These are phyloP conservation scores for Mimosa pudica DNA, from an alignment of 306 rosid genomes.

Conservation along the genomic window DNA sequence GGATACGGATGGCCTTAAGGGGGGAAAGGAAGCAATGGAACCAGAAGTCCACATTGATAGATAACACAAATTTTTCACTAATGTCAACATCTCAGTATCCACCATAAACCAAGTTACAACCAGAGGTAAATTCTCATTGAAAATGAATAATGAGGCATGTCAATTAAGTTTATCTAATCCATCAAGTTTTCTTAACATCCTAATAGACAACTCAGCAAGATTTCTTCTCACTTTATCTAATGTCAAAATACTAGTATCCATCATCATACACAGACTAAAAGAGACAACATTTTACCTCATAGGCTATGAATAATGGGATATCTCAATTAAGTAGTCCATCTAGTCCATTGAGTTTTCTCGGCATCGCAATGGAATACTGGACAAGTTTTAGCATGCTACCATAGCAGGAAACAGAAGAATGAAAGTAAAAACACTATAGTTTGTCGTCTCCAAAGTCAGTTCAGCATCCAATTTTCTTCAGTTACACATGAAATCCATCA, in stretches of 20 bases:
- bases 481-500: conserved; percentile 19
- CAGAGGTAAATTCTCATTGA: not conserved
- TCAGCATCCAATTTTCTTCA: not conserved
- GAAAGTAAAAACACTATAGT: not conserved
- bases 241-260: not conserved
- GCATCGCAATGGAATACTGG: conserved; percentile 5
- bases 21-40: not conserved
- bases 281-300: not conserved
- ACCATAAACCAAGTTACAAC: conserved; percentile 3
- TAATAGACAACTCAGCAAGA: conserved; percentile 13
- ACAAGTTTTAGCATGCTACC: not conserved
- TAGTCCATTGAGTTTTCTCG: conserved; percentile 19
- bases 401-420: conserved; percentile 2
- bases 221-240: not conserved
- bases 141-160: not conserved
- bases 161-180: conserved; percentile 3
- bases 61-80: not conserved
- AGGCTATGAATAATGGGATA: not conserved
- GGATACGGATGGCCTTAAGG: not conserved
- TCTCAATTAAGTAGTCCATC: not conserved
- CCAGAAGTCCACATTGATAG: not conserved
- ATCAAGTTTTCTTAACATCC: conserved; percentile 12
- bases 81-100: not conserved
- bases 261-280: not conserved
- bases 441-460: conserved; percentile 9